Base-by-base conservation (phyloP, 2,329 filamentous ascomycete species). In the Aspergillus ochraceoroseus region DNA sequence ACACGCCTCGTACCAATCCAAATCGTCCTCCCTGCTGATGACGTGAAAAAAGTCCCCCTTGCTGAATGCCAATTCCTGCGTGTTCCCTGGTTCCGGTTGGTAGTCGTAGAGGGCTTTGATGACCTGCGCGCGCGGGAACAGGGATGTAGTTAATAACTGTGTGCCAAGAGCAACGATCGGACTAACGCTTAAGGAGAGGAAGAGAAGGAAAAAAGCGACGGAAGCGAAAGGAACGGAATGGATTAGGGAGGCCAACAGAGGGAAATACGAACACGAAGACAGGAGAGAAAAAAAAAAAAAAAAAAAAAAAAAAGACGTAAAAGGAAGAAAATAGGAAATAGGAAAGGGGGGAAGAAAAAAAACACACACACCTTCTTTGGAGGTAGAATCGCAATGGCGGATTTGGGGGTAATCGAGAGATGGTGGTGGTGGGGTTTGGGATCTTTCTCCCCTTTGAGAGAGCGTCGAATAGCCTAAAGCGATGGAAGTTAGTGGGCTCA, bases 11-110 rank as follows among this genome's bases (percentile, higher is more conserved):
- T 95, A 98, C 90, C 92, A 98, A 63, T 95, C 87, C 27, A 73
- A 71, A 63, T 96, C 90, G 73, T 95, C 83, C 70, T 96, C 92
- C 65, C 90, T 84, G 58, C 86, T 87, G 65, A 96, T 90, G 51
- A 98, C 92, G 71, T 96, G 90, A 64, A 98, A 92, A 67, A 96
- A 98, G 65, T 98, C 92, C 59, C 92, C 92, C 62, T 87, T 85
- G 52, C 83, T 87, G 68, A 98, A 98, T 62, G 85, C 83, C 57
- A 98, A 75, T 70, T 95, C 83, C 63, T 90, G 83, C 38, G 70
- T 70, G 45, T 70, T 66, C 37, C 71, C 70, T 46, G 80, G 79
- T 58, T 83, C 77, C 44, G 88, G 85, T 58, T 83, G 77, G 70
- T 94, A 94, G 66, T 94, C 87, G 75, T 94, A 95, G 44, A 95